Evolutionary conservation across 2,329 filamentous ascomycete species (phyloP), one percentile per base, ranked within the genome.

Genomic region (Penicillium sp.): DNA sequence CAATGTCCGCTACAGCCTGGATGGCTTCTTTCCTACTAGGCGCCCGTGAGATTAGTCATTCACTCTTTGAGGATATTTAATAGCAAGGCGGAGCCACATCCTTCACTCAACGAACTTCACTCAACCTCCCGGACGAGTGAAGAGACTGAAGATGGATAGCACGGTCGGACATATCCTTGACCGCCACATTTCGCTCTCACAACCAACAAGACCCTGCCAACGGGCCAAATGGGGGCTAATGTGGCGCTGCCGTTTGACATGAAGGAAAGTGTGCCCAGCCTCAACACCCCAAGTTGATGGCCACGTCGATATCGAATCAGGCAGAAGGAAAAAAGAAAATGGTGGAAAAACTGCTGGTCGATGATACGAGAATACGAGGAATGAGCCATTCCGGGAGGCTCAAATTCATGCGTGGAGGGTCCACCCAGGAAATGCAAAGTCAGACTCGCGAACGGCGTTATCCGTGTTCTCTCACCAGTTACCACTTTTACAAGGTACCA

Each of bases 331-430:
- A 44, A 36, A 46, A 31, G 51, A 24, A 36, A 36, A 16, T 1
- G 13, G 5, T 10, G 27, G 16, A 47, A 47, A 19, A 49, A 7
- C 9, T 49, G 31, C 46, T 10, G 14, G 40, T 44, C 43, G 43
- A 49, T 41, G 44, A 24, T 41, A 53, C 49, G 43, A 54, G 46
- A 35, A 50, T 56, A 47, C 19, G 33, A 36, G 49, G 40, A 49
- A 44, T 31, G 54, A 59, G 43, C 47, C 54, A 60, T 40, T 51
- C 57, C 57, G 60, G 33, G 58, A 60, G 60, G 55, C 61, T 63
- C 61, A 55, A 58, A 35, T 53, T 62, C 60, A 59, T 55, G 60
- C 58, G 56, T 51, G 33, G 43, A 27, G 43, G 53, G 53, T 31
- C 53, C 35, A 47, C 53, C 14, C 13, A 31, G 10, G 43, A 40